Evolutionary conservation across 78 protist genomes (phyloP).

Genomic region (Dictyostelium brefeldianum): DNA sequence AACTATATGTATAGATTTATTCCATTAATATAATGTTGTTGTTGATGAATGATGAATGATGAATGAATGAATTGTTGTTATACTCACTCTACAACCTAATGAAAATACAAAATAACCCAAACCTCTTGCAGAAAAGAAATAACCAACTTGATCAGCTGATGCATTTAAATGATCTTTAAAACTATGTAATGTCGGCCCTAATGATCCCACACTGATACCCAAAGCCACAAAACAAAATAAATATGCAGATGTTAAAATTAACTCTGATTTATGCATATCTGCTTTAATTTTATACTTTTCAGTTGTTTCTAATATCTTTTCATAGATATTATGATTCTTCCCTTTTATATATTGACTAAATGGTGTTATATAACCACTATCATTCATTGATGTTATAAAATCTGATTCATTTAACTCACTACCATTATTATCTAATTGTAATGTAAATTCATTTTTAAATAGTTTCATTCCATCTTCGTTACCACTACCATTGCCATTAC

Average conservation of each 20-base stretch:
- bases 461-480: neutral
- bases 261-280: conserved; percentile 23
- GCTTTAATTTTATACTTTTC: conserved; percentile 33
- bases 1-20: neutral
- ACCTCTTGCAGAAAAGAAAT: conserved; percentile 66
- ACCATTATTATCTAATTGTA: neutral
- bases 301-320: conserved; percentile 21
- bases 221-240: conserved; percentile 46
- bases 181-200: conserved; percentile 55
- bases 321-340: conserved; percentile 28
- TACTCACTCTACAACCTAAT: conserved; percentile 42
- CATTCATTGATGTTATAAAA: conserved; percentile 25
- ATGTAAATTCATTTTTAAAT: neutral
- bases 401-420: conserved; percentile 27
- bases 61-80: too few relatives aligned
- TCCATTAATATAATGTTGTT: neutral
- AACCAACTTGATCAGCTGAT: conserved; percentile 48
- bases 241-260: conserved; percentile 31
- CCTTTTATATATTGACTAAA: neutral
- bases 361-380: conserved; percentile 22
- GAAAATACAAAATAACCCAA: conserved; percentile 62
- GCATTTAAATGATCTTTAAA: conserved; percentile 19
- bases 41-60: too few relatives aligned
- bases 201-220: conserved; percentile 64
- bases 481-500: neutral